Evolutionary conservation across 2,329 filamentous ascomycete species (phyloP), one percentile per base, ranked within the genome.

Genomic region (Hypomyces perniciosus): DNA sequence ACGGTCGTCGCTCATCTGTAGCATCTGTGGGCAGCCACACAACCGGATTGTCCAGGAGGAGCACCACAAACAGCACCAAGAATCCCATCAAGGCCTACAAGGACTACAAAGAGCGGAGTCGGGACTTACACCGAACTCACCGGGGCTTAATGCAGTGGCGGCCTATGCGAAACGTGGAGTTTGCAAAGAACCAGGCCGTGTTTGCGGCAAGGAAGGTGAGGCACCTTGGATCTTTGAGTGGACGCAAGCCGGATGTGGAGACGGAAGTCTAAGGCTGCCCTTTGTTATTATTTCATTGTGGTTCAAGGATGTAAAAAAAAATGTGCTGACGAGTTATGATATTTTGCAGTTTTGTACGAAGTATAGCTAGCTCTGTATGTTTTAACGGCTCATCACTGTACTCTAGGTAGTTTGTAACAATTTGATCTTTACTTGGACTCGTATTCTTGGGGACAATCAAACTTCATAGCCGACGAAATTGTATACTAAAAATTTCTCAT

Each of bases 61-160:
- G 56, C 38, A 55, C 54, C 10, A 68, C 61, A 46, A 65, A 64
- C 48, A 61, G 57, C 33, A 72, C 69, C 59, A 77, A 72, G 60
- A 81, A 81, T 56, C 81, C 80, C 0, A 68, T 81, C 53, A 74
- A 74, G 57, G 72, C 77, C 57, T 75, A 78, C 63, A 83, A 83
- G 64, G 78, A 85, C 26, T 82, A 86, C 65, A 83, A 82, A 60
- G 75, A 76, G 51, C 78, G 83, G 55, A 89, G 85, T 63, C 82
- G 86, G 56, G 83, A 87, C 42, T 76, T 96, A 65, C 86, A 91
- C 65, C 81, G 91, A 1, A 90, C 91, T 70, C 90, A 96, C 59
- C 79, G 91, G 8, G 92, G 92, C 0, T 62, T 96, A 64, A 95
- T 96, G 89, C 92, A 97, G 68, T 97, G 91, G 90, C 88, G 84